A percentile compares a stretch with the other conserved stretches of the same genome.
Conservation (phyloP, 345 rosid genomes). For the Eucalyptus regnans region DNA sequence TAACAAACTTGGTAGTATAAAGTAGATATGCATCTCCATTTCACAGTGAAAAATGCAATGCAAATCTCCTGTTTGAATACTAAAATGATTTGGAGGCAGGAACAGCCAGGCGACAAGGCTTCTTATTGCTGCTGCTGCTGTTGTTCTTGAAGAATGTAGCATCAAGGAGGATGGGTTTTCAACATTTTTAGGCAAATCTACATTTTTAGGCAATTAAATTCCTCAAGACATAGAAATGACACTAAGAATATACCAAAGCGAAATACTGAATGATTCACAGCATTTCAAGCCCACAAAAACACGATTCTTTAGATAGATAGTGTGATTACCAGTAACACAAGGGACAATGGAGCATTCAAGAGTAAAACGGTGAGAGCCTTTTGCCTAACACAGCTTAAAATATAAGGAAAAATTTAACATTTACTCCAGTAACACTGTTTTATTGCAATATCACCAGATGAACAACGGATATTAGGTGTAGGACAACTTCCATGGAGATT, state of each 20-base stretch:
- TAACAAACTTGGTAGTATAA: neutral
- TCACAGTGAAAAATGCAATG: neutral
- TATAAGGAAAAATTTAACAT: neutral
- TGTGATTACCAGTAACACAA: neutral
- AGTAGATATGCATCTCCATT: neutral
- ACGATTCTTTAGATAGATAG: neutral
- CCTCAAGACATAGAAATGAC: neutral
- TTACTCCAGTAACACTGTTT: neutral
- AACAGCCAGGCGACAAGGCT: neutral
- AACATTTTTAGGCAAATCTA: neutral
- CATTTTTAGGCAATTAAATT: neutral
- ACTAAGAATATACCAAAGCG: neutral
- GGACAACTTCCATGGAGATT: neutral
- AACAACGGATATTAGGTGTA: neutral
- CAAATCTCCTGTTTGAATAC: neutral
- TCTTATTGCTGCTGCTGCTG: neutral
- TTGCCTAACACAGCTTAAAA: neutral
- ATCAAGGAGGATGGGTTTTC: neutral
- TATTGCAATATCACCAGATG: neutral
- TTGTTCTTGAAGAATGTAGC: neutral
- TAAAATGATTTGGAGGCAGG: neutral
- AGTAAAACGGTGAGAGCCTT: neutral
- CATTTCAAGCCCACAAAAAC: neutral
- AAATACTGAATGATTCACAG: neutral
- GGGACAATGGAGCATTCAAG: neutral